Evolutionary conservation across 192 early-diverging fungal genomes (phyloP).

Genomic region (Backusella luteola): DNA sequence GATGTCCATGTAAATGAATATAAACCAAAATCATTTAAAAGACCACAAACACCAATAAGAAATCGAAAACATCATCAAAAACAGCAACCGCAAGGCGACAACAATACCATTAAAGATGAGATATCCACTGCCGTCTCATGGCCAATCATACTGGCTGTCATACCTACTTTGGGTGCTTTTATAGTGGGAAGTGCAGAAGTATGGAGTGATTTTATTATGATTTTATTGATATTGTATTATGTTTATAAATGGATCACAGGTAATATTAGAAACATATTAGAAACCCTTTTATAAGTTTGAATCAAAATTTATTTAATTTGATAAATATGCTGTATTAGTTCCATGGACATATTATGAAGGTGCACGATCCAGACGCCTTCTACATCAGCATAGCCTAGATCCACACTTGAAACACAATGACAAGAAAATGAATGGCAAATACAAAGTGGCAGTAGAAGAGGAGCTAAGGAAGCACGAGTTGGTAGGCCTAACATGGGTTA

Average conservation of each 20-base stretch:
- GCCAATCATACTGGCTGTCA: conserved; percentile 59
- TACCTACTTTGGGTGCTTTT: conserved; percentile 56
- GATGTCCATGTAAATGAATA: neutral
- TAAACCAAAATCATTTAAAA: conserved; percentile 4
- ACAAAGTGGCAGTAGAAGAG: conserved; percentile 26
- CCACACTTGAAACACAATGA: neutral
- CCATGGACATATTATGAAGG: conserved; percentile 61
- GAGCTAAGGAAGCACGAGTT: conserved; percentile 53
- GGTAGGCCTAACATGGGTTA: conserved; percentile 44
- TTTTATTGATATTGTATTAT: conserved; percentile 58
- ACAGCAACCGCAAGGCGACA: neutral
- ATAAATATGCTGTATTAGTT: conserved; percentile 32
- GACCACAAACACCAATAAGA: neutral
- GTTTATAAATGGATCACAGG: conserved; percentile 64
- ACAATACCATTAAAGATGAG: conserved; percentile 3
- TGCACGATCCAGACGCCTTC: conserved; percentile 46
- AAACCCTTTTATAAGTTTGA: neutral
- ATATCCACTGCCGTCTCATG: conserved; percentile 40
- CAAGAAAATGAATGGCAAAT: conserved; percentile 18
- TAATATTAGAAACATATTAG: conserved; percentile 19
- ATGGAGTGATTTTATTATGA: conserved; percentile 58
- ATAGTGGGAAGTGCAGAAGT: conserved; percentile 58
- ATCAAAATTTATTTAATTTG: neutral
- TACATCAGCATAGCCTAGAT: conserved; percentile 8
- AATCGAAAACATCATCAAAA: neutral